Conservation (phyloP, 108 stramenopile species). For the Discostella stelligeroides region DNA sequence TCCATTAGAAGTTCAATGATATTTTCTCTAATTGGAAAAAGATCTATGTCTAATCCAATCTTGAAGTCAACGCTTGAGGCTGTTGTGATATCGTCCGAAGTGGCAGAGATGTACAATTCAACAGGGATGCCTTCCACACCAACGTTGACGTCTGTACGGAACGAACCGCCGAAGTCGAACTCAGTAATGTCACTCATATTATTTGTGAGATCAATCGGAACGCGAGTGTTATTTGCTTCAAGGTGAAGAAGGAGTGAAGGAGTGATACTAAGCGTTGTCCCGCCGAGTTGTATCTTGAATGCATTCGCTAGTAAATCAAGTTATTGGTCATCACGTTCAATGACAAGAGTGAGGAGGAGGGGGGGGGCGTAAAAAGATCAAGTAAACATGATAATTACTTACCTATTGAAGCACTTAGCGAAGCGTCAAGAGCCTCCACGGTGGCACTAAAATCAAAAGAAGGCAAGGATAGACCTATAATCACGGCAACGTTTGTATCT, state of each 20-base stretch:
- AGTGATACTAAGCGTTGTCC: not conserved
- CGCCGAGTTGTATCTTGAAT: not conserved
- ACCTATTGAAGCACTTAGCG: not conserved
- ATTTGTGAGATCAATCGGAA: slow-evolving; percentile 3
- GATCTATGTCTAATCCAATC: slow-evolving; percentile 4
- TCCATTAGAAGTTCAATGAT: not conserved
- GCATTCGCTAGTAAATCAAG: not conserved
- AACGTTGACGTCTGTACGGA: slow-evolving; percentile 3
- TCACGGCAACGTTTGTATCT: slow-evolving; percentile 3
- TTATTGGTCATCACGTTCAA: too few relatives aligned
- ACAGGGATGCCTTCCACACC: slow-evolving; percentile 2
- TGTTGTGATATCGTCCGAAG: not conserved
- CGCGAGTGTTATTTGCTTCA: not conserved
- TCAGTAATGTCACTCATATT: slow-evolving; percentile 1
- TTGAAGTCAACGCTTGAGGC: not conserved
- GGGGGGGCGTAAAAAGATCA: too few relatives aligned
- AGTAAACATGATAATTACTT: not conserved
- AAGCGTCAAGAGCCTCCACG: not conserved
- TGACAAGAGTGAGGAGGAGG: too few relatives aligned
- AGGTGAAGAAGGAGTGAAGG: not conserved
- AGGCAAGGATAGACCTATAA: not conserved
- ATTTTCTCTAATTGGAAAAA: not conserved
- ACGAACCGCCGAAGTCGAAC: slow-evolving; percentile 1
- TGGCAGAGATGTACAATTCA: slow-evolving; percentile 9
- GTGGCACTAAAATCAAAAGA: slow-evolving; percentile 2